phyloP scores from a whole-genome alignment of 805 yeast genomes.

The Saturnispora mendoncae region DNA sequence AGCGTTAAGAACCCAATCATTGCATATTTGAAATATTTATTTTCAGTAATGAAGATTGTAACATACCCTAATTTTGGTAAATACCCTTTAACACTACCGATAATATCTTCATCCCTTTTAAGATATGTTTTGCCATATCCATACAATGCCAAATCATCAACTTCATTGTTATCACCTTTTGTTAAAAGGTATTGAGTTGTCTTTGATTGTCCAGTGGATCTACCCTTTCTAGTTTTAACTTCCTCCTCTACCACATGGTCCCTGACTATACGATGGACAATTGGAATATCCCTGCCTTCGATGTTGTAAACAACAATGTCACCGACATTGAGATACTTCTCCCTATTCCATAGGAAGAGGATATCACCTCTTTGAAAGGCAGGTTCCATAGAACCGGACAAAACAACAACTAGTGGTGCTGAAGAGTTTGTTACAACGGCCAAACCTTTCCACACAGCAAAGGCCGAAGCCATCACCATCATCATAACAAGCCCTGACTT shows the following conservation, averaged over 20 bases:
- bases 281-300: conserved; percentile 75
- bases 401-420: conserved; percentile 92
- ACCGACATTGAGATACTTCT: conserved; percentile 60
- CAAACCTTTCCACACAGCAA: conserved; percentile 82
- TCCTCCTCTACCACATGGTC: conserved; percentile 49
- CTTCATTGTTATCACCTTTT: conserved; percentile 93
- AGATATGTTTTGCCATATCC: conserved; percentile 68
- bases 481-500: conserved; percentile 55
- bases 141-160: conserved; percentile 82
- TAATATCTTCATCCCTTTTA: conserved; percentile 66
- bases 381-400: conserved; percentile 99
- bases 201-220: conserved; percentile 6
- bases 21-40: conserved; percentile 70
- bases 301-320: conserved; percentile 92
- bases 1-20: conserved; percentile 68
- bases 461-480: conserved; percentile 80
- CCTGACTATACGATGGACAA: conserved; percentile 88
- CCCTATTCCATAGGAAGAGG: conserved; percentile 83
- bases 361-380: conserved; percentile 98
- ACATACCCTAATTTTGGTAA: conserved; percentile 85
- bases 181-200: conserved; percentile 62
- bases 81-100: conserved; percentile 90
- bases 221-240: conserved; percentile 12
- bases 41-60: conserved; percentile 86
- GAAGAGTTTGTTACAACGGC: conserved; percentile 70